These are phyloP conservation scores for Peronospora destructor DNA, from an alignment of 352 stramenopile species.

Conservation along the genomic window DNA sequence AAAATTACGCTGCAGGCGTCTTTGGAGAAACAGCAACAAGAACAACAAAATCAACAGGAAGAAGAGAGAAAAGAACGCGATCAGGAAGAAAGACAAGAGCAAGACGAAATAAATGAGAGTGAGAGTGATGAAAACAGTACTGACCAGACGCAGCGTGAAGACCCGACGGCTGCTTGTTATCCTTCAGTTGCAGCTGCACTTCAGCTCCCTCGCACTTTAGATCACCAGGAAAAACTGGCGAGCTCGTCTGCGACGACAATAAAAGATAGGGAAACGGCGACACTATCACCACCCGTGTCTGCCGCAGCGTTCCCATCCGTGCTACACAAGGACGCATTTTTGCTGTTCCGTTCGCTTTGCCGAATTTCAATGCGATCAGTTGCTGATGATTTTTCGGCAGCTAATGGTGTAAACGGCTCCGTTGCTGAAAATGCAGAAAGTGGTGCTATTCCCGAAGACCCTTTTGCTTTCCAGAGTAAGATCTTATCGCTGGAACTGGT, in stretches of 20 bases:
- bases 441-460: constrained; percentile 65
- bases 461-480: constrained; percentile 94
- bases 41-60: constrained; percentile 15
- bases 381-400: constrained; percentile 76
- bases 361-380: constrained; percentile 88
- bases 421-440: constrained; percentile 18
- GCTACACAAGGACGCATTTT: constrained; percentile 96
- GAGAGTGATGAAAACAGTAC: constrained; percentile 20
- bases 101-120: constrained; percentile 15
- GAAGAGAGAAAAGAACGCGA: constrained; percentile 4
- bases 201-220: constrained; percentile 10
- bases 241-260: neutral
- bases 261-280: constrained; percentile 10
- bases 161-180: constrained; percentile 29
- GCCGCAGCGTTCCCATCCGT: constrained; percentile 89
- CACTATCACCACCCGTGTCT: constrained; percentile 34
- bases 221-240: neutral
- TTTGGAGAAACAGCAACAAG: constrained; percentile 33
- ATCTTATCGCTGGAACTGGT: constrained; percentile 96
- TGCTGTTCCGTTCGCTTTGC: constrained; percentile 97
- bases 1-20: constrained; percentile 47
- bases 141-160: constrained; percentile 11
- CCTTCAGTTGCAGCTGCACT: constrained; percentile 39
- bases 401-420: constrained; percentile 18
- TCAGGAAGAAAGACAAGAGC: constrained; percentile 13